Evolutionary conservation across 805 yeast genomes (phyloP).

Genomic region (Phaffomyces antillensis): DNA sequence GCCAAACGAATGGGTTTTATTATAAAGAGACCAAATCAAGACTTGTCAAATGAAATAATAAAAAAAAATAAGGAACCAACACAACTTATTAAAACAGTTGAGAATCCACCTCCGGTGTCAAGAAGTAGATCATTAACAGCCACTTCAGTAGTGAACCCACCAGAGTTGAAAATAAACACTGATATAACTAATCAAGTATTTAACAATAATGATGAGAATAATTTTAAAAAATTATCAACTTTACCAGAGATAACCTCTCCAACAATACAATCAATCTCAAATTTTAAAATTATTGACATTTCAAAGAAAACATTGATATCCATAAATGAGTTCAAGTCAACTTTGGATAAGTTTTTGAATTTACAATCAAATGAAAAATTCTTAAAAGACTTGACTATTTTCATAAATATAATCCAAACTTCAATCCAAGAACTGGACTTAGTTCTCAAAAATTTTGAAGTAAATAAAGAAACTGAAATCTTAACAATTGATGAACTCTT

Average conservation of each 20-base stretch:
- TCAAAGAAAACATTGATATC: conserved; percentile 58
- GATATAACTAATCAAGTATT: not conserved
- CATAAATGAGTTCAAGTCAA: conserved; percentile 57
- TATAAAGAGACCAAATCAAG: conserved; percentile 33
- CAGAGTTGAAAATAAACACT: conserved; percentile 40
- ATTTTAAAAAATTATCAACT: conserved; percentile 50
- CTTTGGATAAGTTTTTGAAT: conserved; percentile 48
- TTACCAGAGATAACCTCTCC: conserved; percentile 41
- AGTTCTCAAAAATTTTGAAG: conserved; percentile 43
- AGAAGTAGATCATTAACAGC: conserved; percentile 20
- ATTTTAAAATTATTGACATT: conserved; percentile 30
- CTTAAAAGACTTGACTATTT: conserved; percentile 42
- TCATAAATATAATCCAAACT: conserved; percentile 44
- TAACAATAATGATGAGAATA: not conserved
- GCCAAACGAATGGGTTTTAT: conserved; percentile 74
- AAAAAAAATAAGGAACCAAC: conserved; percentile 22
- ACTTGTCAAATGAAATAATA: conserved; percentile 13
- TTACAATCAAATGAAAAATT: conserved; percentile 51
- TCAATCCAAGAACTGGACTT: conserved; percentile 52
- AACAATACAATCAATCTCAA: not conserved
- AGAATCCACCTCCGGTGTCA: conserved; percentile 1
- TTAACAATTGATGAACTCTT: conserved; percentile 29
- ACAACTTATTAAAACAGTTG: conserved; percentile 2
- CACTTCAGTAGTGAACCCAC: conserved; percentile 22
- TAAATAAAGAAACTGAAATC: conserved; percentile 11